Evolutionary conservation across 1,139 yeast species (phyloP).

Genomic region (Debaryomyces sp.): DNA sequence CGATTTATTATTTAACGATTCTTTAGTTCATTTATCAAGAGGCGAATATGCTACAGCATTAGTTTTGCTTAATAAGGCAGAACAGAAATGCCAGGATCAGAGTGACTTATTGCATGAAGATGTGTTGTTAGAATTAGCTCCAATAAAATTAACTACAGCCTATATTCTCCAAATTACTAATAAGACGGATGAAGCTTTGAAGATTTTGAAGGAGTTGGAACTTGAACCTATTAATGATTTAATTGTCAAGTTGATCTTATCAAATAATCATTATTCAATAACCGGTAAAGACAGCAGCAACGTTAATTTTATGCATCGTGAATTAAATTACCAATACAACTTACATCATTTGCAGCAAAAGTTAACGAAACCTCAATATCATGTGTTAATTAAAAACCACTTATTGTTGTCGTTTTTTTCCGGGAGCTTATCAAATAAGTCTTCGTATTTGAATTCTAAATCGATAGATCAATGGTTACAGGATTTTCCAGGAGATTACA

Average conservation of each 20-base stretch:
- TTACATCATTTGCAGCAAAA: conserved; percentile 38
- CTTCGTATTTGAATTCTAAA: conserved; percentile 25
- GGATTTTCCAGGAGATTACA: conserved; percentile 35
- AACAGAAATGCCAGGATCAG: conserved; percentile 39
- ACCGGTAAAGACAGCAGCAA: conserved; percentile 17
- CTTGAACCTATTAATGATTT: conserved; percentile 29
- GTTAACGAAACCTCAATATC: conserved; percentile 48
- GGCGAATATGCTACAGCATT: conserved; percentile 49
- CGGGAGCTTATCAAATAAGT: conserved; percentile 35
- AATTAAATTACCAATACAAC: conserved; percentile 43
- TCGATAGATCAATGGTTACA: conserved; percentile 22
- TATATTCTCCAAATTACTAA: conserved; percentile 59
- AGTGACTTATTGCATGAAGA: conserved; percentile 40
- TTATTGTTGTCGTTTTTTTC: conserved; percentile 42
- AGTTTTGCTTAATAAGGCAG: conserved; percentile 53
- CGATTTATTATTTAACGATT: conserved; percentile 63
- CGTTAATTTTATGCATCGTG: conserved; percentile 44
- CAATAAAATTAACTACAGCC: conserved; percentile 71
- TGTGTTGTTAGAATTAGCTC: conserved; percentile 52
- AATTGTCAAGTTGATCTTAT: conserved; percentile 34
- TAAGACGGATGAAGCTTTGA: conserved; percentile 42
- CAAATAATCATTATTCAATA: conserved; percentile 35
- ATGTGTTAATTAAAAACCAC: conserved; percentile 45
- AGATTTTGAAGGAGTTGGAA: conserved; percentile 32
- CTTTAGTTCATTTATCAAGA: conserved; percentile 54